Evolutionary conservation across 768 basidiomycete genomes (phyloP), one percentile per base, ranked within the genome.

Genomic region (Kwoniella dejecticola): DNA sequence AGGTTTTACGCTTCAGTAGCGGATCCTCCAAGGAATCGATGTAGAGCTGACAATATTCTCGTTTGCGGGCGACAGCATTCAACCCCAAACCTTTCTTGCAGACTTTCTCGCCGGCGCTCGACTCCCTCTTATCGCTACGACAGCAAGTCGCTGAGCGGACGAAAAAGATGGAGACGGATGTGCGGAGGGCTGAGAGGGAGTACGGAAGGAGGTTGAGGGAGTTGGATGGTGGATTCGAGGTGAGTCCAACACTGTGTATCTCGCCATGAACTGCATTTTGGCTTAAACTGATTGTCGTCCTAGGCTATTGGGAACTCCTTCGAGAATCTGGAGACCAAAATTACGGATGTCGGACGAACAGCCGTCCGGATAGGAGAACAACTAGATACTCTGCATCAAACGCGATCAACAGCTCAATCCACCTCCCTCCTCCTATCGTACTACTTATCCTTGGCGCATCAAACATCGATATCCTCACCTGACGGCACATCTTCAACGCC

Each of bases 291-390:
- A n/a, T 17, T 38, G 40, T n/a, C 27, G 19, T 12, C 42, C 8
- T 76, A 98, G 92, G 85, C 87, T 31, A 94, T 96, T 31, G 88
- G 89, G 4, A 86, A 85, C 67, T 90, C 92, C 1, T 97, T 96
- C 80, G 81, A 86, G 26, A 88, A 86, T 5, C 93, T 98, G 86
- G 94, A 98, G 76, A 85, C 82, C 64, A 87, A 88, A 71, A 91
- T 98, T 83, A 91, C 87, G 57, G 88, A 93, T 72, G 94, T 99
- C 30, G 92, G 94, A 33, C 85, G 90, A 55, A 94, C 93, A 13
- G 92, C 96, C 13, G 88, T 97, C 47, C 84, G 95, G 49, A 96
- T 98, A 68, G 96, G 93, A 42, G 95, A 98, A 80, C 92, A 98
- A 78, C 84, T 99, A 42, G 95, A 99, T 79, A 89, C 89, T 0